These are phyloP conservation scores for Talaromyces sp. DNA, from an alignment of 2,329 filamentous ascomycete genomes.

Conservation along the genomic window DNA sequence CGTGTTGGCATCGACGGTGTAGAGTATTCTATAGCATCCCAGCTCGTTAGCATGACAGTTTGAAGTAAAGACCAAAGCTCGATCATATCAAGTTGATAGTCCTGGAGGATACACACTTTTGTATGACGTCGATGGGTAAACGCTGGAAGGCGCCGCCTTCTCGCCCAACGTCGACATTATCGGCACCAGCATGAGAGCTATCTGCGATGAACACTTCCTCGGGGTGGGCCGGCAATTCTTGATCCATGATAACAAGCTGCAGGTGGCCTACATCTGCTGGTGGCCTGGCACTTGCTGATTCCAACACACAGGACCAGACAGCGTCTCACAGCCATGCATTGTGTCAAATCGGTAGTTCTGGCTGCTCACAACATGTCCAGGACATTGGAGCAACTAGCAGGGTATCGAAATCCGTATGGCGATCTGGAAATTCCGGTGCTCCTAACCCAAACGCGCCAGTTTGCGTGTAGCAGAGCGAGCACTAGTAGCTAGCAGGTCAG, in stretches of 20 bases:
- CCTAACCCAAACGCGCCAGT: not conserved
- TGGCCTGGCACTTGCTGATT: constrained; percentile 3
- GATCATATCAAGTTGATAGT: not conserved
- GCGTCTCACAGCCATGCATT: constrained; percentile 10
- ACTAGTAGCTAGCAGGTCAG: not conserved
- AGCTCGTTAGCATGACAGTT: not conserved
- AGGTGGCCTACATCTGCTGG: constrained; percentile 10
- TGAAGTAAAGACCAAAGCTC: not conserved
- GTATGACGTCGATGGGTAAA: constrained; percentile 24
- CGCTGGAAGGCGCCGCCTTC: constrained; percentile 16
- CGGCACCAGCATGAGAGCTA: not conserved
- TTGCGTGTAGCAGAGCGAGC: not conserved
- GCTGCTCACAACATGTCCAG: not conserved
- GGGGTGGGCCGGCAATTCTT: constrained; percentile 1
- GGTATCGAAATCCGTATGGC: not conserved
- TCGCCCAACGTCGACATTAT: not conserved
- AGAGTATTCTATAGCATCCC: constrained; percentile 41
- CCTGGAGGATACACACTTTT: constrained; percentile 20
- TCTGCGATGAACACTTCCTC: not conserved
- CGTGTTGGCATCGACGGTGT: constrained; percentile 40
- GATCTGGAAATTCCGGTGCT: not conserved
- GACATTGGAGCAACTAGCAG: constrained; percentile 6
- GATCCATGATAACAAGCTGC: constrained; percentile 9
- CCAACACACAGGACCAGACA: constrained; percentile 4
- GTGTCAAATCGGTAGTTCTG: constrained; percentile 5